Evolutionary conservation across 2,329 filamentous ascomycete genomes (phyloP).

Genomic region (Elsinoe perseae): DNA sequence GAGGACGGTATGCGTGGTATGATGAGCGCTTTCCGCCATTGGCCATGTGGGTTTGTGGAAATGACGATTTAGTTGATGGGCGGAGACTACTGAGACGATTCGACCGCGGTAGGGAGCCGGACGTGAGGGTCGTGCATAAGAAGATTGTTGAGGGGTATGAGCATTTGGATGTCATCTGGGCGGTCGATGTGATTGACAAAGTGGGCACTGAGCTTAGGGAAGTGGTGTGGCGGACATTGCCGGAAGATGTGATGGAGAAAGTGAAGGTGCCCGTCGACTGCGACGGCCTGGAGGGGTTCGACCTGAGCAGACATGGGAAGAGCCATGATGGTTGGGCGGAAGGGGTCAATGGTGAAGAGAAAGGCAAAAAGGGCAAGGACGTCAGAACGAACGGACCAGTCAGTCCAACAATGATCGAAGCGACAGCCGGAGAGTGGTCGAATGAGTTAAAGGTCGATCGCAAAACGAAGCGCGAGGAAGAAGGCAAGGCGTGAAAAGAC

Average conservation of each 20-base stretch:
- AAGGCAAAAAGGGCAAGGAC: neutral
- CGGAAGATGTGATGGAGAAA: constrained; percentile 45
- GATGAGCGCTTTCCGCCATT: constrained; percentile 70
- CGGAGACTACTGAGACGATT: constrained; percentile 65
- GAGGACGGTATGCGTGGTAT: constrained; percentile 62
- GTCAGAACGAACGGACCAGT: neutral
- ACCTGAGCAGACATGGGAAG: constrained; percentile 4
- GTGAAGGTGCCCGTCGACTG: constrained; percentile 62
- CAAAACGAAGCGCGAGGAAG: neutral
- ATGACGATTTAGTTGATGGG: constrained; percentile 79
- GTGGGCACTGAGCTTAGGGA: constrained; percentile 74
- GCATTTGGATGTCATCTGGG: constrained; percentile 92
- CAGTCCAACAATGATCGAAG: constrained; percentile 18
- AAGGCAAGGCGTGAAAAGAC: neutral
- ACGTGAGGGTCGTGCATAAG: constrained; percentile 70
- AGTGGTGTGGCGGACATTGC: constrained; percentile 72
- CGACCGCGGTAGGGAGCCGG: constrained; percentile 67
- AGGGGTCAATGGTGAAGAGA: neutral
- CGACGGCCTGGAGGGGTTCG: constrained; percentile 34
- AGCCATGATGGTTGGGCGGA: neutral
- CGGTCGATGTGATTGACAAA: constrained; percentile 76
- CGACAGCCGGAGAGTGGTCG: constrained; percentile 19
- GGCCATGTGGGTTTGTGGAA: constrained; percentile 79
- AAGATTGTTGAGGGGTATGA: constrained; percentile 84
- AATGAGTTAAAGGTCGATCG: constrained; percentile 6